These are phyloP conservation scores for Exophiala sideris DNA, from an alignment of 2,329 filamentous ascomycete genomes.

Conservation along the genomic window DNA sequence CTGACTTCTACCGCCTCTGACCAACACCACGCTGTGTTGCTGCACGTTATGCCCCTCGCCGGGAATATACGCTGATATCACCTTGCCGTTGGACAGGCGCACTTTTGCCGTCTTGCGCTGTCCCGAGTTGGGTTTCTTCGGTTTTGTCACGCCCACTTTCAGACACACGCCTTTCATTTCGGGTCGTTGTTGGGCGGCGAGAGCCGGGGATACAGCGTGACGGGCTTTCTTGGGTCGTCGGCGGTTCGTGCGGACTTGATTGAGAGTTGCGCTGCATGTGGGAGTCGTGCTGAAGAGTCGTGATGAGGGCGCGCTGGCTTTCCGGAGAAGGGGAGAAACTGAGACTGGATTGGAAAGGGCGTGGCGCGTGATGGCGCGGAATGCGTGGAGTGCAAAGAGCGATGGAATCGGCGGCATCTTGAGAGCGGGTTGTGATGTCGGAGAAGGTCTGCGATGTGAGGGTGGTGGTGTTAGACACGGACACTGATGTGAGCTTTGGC, in stretches of 20 bases:
- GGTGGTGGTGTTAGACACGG: background rate
- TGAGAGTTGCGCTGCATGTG: slow-evolving; percentile 61
- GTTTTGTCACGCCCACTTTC: slow-evolving; percentile 87
- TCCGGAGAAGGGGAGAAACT: slow-evolving; percentile 1
- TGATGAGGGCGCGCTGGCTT: slow-evolving; percentile 14
- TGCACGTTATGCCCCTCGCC: slow-evolving; percentile 98
- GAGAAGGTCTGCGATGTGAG: background rate
- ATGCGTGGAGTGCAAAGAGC: slow-evolving; percentile 34
- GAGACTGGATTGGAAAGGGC: slow-evolving; percentile 23
- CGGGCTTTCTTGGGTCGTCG: slow-evolving; percentile 76
- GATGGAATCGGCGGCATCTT: slow-evolving; percentile 34
- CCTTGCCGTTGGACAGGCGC: slow-evolving; percentile 77
- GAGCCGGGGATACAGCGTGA: slow-evolving; percentile 82
- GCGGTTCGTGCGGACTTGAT: slow-evolving; percentile 72
- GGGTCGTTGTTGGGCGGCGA: slow-evolving; percentile 63
- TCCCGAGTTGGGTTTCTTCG: slow-evolving; percentile 98
- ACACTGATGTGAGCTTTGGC: background rate
- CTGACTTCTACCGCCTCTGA: slow-evolving; percentile 88
- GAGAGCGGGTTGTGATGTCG: background rate
- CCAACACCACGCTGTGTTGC: slow-evolving; percentile 95
- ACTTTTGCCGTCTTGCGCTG: slow-evolving; percentile 95
- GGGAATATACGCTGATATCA: slow-evolving; percentile 91
- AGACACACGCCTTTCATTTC: slow-evolving; percentile 94
- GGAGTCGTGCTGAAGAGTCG: slow-evolving; percentile 59
- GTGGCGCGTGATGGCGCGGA: slow-evolving; percentile 34